Evolutionary conservation across 768 basidiomycete species (phyloP), one percentile per base, ranked within the genome.

Genomic region (Lactarius evosmus): DNA sequence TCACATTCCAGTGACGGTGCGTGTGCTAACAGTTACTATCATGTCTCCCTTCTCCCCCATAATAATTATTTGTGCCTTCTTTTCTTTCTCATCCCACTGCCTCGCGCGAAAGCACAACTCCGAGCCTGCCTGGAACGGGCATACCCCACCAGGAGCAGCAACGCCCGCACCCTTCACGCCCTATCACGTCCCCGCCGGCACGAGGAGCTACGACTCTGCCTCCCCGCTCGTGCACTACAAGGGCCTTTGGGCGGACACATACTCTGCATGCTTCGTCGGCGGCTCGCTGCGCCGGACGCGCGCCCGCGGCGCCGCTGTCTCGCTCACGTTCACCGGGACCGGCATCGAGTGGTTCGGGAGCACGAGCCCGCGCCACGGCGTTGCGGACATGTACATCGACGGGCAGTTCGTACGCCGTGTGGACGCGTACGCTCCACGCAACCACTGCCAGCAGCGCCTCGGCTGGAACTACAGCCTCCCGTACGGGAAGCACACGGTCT

Each of bases 291-390:
- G 78, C 16, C 79, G 78, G 70, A 86, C 87, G 0, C 74, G 76
- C 16, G 73, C 80, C 52, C 73, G 73, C 19, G 78, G 78, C 53
- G 83, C 88, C 12, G 74, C 80, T 4, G 75, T 82, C 52, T 76
- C 77, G 2, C 82, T 91, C 73, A 78, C 80, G 3, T 91, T 91
- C 73, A 76, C 76, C n/a, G 90, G 89, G 16, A 87, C 85, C 14
- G 88, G 88, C 0, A 79, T 92, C 67, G 90, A 91, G 74, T 88
- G 85, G 85, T 91, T 91, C 67, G 90, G 90, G 33, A 81, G 78
- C 69, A 78, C 75, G 44, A 84, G 82, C 67, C 76, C 71, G 44
- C 72, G 67, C 17, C 84, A 90, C 69, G 86, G 89, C 16, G 72
- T 80, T 9, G 79, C 85, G 4, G 67, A 78, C 27, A 80, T 91